Evolutionary conservation across 2,329 filamentous ascomycete species (phyloP).

Genomic region (Cordyceps javanica): DNA sequence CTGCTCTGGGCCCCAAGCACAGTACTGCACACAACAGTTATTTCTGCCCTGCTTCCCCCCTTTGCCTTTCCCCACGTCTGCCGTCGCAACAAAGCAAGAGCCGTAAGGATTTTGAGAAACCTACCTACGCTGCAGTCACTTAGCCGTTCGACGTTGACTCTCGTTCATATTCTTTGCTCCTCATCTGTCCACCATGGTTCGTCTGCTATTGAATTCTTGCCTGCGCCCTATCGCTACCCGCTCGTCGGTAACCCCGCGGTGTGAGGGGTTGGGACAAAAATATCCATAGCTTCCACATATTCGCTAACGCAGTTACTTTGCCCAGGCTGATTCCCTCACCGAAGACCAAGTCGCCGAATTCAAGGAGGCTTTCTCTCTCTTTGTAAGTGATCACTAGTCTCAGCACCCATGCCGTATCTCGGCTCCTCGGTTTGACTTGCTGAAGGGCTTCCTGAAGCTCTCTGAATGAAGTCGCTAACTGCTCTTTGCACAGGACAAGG

Average conservation of each 20-base stretch:
- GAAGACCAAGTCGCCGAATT: slow-evolving; percentile 99
- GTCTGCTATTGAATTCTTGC: background rate
- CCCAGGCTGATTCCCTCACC: slow-evolving; percentile 91
- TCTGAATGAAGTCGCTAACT: slow-evolving; percentile 19
- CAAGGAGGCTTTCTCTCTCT: slow-evolving; percentile 99
- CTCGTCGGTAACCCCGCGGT: slow-evolving; percentile 15
- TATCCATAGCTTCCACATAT: background rate
- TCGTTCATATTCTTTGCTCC: background rate
- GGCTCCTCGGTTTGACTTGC: background rate
- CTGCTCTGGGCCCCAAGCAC: background rate
- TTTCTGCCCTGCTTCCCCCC: slow-evolving; percentile 11
- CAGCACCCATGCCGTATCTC: background rate
- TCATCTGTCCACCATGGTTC: slow-evolving; percentile 9
- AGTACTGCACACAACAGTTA: slow-evolving; percentile 7
- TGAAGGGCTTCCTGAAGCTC: no score
- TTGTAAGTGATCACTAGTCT: slow-evolving; percentile 60
- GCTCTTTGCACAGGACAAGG: slow-evolving; percentile 61
- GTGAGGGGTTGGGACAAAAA: slow-evolving; percentile 22
- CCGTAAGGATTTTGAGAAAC: background rate
- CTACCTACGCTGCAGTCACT: background rate
- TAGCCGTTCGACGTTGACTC: background rate
- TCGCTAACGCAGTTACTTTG: slow-evolving; percentile 21
- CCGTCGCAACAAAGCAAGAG: slow-evolving; percentile 5
- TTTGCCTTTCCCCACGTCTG: slow-evolving; percentile 11
- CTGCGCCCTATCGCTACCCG: background rate